Evolutionary conservation across 2,329 filamentous ascomycete genomes (phyloP), one percentile per base, ranked within the genome.

Genomic region (Aspergillus nomiae): DNA sequence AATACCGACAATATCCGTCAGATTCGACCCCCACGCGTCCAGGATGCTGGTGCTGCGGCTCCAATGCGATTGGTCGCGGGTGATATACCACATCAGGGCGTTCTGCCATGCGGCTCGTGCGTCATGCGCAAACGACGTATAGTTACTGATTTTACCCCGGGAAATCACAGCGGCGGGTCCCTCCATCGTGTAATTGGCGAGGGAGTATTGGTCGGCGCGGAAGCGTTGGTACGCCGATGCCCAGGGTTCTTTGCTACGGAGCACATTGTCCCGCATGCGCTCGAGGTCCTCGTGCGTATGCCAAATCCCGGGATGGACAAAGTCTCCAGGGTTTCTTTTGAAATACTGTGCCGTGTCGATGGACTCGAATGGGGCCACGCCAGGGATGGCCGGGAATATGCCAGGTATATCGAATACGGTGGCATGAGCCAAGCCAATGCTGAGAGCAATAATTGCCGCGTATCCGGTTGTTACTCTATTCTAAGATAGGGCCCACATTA

Each of bases 51-150:
- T 75, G 4, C 71, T 69, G 1, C 61, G 62, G 11, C 76, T 66
- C 74, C 74, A 80, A 56, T 81, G 77, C 4, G 63, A 67, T 30
- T 77, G 36, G 58, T 78, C 70, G 9, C 69, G 67, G 1, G 79
- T 81, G 60, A 81, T 79, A 56, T 80, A 80, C 79, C 77, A 81
- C 78, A 80, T 78, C 10, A 80, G 66, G 6, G 79, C 73, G 53
- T 80, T 79, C 58, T 81, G 79, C 63, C 72, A 81, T 1, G 78
- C 77, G 0, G 78, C 78, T 21, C 78, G 72, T 5, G 68, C 71
- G 62, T 81, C 78, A 4, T 71, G 64, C 12, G 75, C 70, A 61
- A 80, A 80, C 1, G 69, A 67, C 3, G 70, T 76, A 50, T 79
- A 78, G 56, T 81, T 81, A 66, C 70, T 78, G 45, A 67, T 60